Base-by-base conservation (phyloP, 2,329 filamentous ascomycete species). In the Zarea fungicola region DNA sequence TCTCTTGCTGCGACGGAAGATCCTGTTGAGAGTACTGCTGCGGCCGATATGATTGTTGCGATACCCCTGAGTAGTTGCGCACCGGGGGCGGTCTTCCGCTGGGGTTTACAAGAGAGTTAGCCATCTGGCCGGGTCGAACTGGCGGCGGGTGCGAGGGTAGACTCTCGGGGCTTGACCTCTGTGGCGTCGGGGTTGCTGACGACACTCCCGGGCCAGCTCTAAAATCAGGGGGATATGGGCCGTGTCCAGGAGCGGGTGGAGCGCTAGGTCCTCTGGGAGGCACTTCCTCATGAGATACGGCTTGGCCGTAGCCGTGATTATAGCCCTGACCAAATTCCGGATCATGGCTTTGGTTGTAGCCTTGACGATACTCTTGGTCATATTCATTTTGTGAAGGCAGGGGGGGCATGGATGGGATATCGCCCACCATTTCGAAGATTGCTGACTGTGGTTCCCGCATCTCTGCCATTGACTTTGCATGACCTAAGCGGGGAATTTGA, bases 401-500 rank as follows among this genome's bases (percentile, higher is more conserved):
- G 34, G 68, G 71, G 10, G 83, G 81, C 25, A 83, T 65, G 3
- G 73, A 69, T 19, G 80, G 80, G 18, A 74, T 72, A 56, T 87
- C 83, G 22, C 71, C 76, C 2, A 80, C 82, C 76, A 91, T 85
- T 59, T 89, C 87, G 56, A 89, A 89, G 1, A 87, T 76, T 8
- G 85, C 86, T 3, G 80, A 74, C 57, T 87, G 81, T 4, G 78
- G 75, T 55, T 81, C 75, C 29, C 79, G 74, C 50, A 86, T 66
- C 59, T 86, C 78, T 25, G 84, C 83, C 59, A 87, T 84, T 10
- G 84, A 87, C 55, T 83, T 83, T 14, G 81, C 80, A 52, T 77
- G 76, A 51, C 72, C 78, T 43, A 84, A 63, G 55, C 79, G 74
- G 19, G 74, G 77, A 31, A 68, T 74, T 60, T 69, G 75, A 56